These are phyloP conservation scores for Arachis monticola DNA, from an alignment of 331 rosid genomes.

Conservation along the genomic window DNA sequence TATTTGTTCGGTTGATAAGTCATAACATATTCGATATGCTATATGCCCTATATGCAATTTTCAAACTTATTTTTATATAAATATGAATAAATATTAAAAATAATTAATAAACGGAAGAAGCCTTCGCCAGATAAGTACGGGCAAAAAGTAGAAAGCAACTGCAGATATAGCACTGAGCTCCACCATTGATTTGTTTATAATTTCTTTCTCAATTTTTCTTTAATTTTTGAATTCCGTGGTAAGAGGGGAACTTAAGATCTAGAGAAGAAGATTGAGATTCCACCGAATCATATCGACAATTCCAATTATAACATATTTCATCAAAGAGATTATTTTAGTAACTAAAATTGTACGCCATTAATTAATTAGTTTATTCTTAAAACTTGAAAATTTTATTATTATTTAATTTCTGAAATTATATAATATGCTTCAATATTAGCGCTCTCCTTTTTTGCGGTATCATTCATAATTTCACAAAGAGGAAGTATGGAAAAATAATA, in stretches of 20 bases:
- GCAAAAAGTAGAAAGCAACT: conserved; percentile 3
- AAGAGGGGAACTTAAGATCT: not conserved
- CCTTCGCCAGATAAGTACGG: conserved; percentile 23
- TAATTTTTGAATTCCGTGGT: not conserved
- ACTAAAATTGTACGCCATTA: no score
- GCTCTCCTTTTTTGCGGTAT: no score
- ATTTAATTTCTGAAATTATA: no score
- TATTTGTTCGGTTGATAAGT: not conserved
- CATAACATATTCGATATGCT: not conserved
- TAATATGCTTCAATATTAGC: no score
- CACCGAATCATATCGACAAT: not conserved
- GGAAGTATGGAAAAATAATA: no score
- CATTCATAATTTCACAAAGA: no score
- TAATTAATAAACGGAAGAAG: not conserved
- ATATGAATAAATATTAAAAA: no score
- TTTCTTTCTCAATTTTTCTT: not conserved
- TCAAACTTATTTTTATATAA: not conserved
- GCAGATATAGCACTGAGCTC: no score
- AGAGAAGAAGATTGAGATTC: conserved; percentile 4
- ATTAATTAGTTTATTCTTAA: no score
- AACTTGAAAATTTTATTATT: no score
- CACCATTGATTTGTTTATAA: not conserved
- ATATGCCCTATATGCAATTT: not conserved
- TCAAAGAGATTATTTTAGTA: no score
- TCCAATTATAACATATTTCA: no score